Base-by-base conservation (phyloP, 1,139 yeast genomes). In the Lodderomyces jiufengensis region DNA sequence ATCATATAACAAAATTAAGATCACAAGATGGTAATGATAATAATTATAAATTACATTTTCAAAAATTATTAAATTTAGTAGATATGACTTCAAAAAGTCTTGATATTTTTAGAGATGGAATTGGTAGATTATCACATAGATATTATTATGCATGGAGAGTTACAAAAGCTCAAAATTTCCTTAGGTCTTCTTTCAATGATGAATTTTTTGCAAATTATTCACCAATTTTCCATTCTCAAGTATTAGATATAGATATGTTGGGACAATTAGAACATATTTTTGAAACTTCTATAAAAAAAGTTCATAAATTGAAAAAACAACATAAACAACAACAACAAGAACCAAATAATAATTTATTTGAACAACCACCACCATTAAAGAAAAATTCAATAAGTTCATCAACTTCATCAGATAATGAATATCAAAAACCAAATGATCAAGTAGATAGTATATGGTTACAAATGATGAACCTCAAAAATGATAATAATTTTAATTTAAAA, bases 101-200 rank as follows among this genome's bases (percentile, higher is more conserved):
- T 3, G 52, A 52, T 31, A 47, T 50, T 16, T 51, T 50, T 22
- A 41, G 56, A 22, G 50, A 48, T 12, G 35, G 44, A 3, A 41
- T 49, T 26, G 46, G 46, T 2, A 44, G 42, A 27, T 42, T 61
- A 32, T 55, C 63, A 27, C 55, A 55, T 29, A 45, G 68, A 26
- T 65, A 66, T 42, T 66, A 61, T 43, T 61, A 61, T 41, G 65
- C 70, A 1, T 64, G 70, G 61, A 52, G 64, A 43, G 51, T 63
- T 8, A 48, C 57, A 4, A 63, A 64, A 39, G 61, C 63, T 2
- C 59, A 58, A 23, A 46, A 54, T 4, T 61, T 57, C 30, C 38
- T 63, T 23, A 37, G 53, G 32, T 51, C 50, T 12, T 39, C 55
- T 3, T 37, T 60, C 4, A 48, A 54, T 10, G 52, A 60, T 24